Evolutionary conservation across 768 basidiomycete species (phyloP), one percentile per base, ranked within the genome.

Genomic region (Gymnopilus junonius): DNA sequence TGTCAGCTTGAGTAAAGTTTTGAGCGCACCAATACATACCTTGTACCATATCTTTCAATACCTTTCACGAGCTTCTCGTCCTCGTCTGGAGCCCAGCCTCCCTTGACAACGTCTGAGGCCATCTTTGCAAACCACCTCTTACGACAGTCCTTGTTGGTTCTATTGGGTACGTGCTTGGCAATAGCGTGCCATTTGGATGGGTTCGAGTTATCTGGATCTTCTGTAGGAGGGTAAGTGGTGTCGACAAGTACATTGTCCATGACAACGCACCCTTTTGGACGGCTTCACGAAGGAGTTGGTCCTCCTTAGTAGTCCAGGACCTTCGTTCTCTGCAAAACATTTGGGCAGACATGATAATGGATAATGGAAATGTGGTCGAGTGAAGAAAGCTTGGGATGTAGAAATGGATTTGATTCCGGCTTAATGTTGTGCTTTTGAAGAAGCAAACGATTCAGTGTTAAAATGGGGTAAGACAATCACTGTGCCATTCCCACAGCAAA

Each of bases 51-150:
- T 62, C 79, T 77, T 39, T 85, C 82, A 37, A 87, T 85, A 21
- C 84, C 86, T 65, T 82, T 80, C 51, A 86, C 79, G 10, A 87
- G 76, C 35, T 82, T 80, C 72, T 85, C 83, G 63, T 87, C 86
- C 69, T 87, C 86, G 57, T 87, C 85, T 5, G 84, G 82, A 2
- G 85, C 80, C 86, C 86, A 87, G 10, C 85, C 85, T 46, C 86
- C 86, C 69, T 86, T 86, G 29, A 85, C 83, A 25, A 86, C 85
- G 70, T 85, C 83, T 14, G 84, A 83, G 61, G 84, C 85, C 85
- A 87, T 86, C 75, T 85, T 86, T 1, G 85, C 84, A 64, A 85
- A 86, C 85, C 85, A 87, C 12, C 86, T 78, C 69, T 87, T 87
- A 65, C 86, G 80, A 70, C 86, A 87, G 70, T 87, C 86, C 68